A percentile compares a stretch with the other conserved stretches of the same genome.
Evolutionary conservation across 805 yeast species (phyloP).

Genomic region (Wickerhamomyces hampshirensis): DNA sequence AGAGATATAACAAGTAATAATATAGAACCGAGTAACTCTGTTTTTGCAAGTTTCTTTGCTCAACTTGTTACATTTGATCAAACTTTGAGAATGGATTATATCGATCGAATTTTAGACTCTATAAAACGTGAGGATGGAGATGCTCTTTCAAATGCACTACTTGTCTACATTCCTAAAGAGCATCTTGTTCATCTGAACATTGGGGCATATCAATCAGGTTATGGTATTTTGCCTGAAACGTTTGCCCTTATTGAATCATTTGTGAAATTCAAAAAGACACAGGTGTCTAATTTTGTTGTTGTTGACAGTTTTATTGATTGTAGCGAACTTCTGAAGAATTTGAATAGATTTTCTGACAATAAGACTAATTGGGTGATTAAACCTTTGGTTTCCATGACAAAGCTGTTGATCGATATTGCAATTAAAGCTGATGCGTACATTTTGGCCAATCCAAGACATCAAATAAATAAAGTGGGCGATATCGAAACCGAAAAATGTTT

Average conservation of each 20-base stretch:
- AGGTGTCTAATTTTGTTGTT: constrained; percentile 26
- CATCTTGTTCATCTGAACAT: background rate
- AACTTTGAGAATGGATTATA: background rate
- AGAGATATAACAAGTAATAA: no score
- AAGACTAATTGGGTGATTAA: constrained; percentile 49
- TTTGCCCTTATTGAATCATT: constrained; percentile 8
- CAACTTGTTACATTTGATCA: no score
- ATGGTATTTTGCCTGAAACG: background rate
- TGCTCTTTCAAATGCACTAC: background rate
- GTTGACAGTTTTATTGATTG: constrained; percentile 26
- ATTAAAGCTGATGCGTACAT: constrained; percentile 20
- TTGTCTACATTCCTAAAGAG: background rate
- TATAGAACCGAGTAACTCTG: no score
- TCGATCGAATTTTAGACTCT: background rate
- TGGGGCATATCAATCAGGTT: background rate
- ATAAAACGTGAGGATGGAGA: background rate
- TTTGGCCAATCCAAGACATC: constrained; percentile 13
- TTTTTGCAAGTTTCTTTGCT: no score
- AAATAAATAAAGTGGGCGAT: constrained; percentile 14
- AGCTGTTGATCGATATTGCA: constrained; percentile 30
- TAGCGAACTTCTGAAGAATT: constrained; percentile 37
- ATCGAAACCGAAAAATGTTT: constrained; percentile 29
- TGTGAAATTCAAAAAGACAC: constrained; percentile 17
- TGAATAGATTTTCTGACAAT: constrained; percentile 49
- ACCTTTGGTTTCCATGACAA: constrained; percentile 36